These are phyloP conservation scores for Zygosaccharomyces bailii DNA, from an alignment of 805 yeast species.

Conservation along the genomic window DNA sequence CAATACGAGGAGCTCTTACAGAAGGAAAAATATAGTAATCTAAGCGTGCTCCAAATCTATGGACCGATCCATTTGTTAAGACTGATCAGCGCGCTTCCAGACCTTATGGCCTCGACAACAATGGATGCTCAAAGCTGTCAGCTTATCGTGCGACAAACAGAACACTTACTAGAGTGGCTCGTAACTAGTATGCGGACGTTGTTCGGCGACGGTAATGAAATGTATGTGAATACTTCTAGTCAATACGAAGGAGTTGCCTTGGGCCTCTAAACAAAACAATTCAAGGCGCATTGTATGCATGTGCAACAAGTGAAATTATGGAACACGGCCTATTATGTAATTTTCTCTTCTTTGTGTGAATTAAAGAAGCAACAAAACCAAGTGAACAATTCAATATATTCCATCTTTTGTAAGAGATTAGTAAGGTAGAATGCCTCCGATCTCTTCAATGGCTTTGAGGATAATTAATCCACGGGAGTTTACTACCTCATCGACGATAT, in stretches of 20 bases:
- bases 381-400: too few species aligned
- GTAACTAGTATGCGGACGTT: conserved; percentile 17
- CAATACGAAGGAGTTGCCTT: conserved; percentile 38
- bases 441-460: too few species aligned
- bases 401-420: too few species aligned
- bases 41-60: conserved; percentile 44
- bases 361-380: too few species aligned
- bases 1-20: conserved; percentile 28
- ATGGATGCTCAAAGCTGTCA: conserved; percentile 70
- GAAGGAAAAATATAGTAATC: conserved; percentile 13
- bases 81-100: conserved; percentile 75
- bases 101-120: conserved; percentile 68
- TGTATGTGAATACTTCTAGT: conserved; percentile 34
- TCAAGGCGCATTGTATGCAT: too few species aligned
- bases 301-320: too few species aligned
- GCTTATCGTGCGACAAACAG: conserved; percentile 30
- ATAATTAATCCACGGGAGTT: too few species aligned
- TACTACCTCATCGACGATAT: too few species aligned
- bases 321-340: too few species aligned
- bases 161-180: conserved; percentile 30
- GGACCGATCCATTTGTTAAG: conserved; percentile 83
- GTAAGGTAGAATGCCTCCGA: too few species aligned
- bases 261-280: conserved; percentile 24
- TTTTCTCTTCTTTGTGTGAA: too few species aligned
- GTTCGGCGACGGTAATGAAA: conserved; percentile 18